A percentile compares a stretch with the other conserved stretches of the same genome.
Conservation (phyloP, 495 filamentous ascomycete species). For the Penicillium alfredii region DNA sequence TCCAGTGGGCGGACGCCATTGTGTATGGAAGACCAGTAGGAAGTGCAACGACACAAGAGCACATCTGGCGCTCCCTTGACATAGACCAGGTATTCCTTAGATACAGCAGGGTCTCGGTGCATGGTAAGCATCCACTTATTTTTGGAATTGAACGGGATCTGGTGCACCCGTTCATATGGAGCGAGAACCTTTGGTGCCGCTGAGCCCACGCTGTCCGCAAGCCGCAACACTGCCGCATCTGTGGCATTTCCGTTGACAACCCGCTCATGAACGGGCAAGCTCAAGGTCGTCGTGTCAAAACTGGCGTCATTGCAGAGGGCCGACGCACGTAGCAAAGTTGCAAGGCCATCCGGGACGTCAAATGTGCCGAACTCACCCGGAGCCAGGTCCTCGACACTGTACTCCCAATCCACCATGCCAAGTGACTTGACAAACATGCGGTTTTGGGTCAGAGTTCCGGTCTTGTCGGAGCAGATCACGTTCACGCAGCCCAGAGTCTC, state of each 20-base stretch:
- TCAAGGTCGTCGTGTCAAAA: conserved; percentile 55
- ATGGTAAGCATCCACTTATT: conserved; percentile 57
- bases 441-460: conserved; percentile 60
- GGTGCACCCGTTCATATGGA: conserved; percentile 52
- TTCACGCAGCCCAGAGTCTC: conserved; percentile 68
- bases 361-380: conserved; percentile 3
- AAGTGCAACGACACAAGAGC: conserved; percentile 38
- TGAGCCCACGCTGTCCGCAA: conserved; percentile 54
- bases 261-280: conserved; percentile 47
- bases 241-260: conserved; percentile 67
- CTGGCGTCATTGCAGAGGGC: conserved; percentile 62
- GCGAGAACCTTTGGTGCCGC: conserved; percentile 36
- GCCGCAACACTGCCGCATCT: conserved; percentile 62
- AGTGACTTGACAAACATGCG: conserved; percentile 43
- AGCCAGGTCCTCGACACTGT: conserved; percentile 19
- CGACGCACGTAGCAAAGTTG: conserved; percentile 23
- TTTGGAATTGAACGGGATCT: conserved; percentile 71
- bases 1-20: conserved; percentile 32
- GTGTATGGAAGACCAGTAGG: conserved; percentile 35
- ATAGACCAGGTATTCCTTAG: conserved; percentile 22
- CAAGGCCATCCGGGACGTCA: conserved; percentile 13
- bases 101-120: conserved; percentile 14
- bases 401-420: conserved; percentile 30
- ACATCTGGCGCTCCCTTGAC: conserved; percentile 52
- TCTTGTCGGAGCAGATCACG: conserved; percentile 69